Percentiles rank a stretch among this genome's conserved stretches.
These are phyloP conservation scores for Citrus hindsii DNA, from an alignment of 345 rosid genomes.

Conservation along the genomic window DNA sequence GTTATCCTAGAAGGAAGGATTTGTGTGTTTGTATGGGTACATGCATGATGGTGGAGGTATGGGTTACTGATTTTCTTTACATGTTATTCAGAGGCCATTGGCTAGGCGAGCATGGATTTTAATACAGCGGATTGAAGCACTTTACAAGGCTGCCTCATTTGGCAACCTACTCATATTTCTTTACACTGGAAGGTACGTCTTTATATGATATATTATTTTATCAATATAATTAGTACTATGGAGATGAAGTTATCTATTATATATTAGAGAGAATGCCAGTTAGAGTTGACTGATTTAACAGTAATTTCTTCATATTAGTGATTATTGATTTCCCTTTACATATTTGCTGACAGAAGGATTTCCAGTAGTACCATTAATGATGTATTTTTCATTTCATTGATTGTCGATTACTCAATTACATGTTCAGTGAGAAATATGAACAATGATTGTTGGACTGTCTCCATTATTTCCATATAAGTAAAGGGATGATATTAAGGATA, in stretches of 20 bases:
- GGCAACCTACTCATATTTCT: constrained; percentile 86
- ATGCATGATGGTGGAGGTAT: not conserved
- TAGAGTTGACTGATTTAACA: not conserved
- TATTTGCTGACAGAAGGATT: not conserved
- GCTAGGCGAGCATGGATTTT: constrained; percentile 76
- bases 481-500: not conserved
- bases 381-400: not conserved
- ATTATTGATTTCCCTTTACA: not conserved
- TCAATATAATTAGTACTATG: not conserved
- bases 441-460: not conserved
- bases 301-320: not conserved
- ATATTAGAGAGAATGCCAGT: not conserved
- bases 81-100: constrained; percentile 66
- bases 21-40: not conserved
- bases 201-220: not conserved
- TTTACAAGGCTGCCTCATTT: constrained; percentile 90
- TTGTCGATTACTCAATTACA: not conserved
- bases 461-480: not conserved
- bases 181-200: constrained; percentile 75
- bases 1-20: not conserved
- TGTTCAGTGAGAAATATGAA: not conserved
- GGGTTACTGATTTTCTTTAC: not conserved
- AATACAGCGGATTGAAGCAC: constrained; percentile 73
- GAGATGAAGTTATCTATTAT: not conserved
- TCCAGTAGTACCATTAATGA: not conserved